Percentiles rank a stretch among this genome's conserved stretches.
Evolutionary conservation across 2,329 filamentous ascomycete genomes (phyloP).

Genomic region (Bipolaris zeicola): DNA sequence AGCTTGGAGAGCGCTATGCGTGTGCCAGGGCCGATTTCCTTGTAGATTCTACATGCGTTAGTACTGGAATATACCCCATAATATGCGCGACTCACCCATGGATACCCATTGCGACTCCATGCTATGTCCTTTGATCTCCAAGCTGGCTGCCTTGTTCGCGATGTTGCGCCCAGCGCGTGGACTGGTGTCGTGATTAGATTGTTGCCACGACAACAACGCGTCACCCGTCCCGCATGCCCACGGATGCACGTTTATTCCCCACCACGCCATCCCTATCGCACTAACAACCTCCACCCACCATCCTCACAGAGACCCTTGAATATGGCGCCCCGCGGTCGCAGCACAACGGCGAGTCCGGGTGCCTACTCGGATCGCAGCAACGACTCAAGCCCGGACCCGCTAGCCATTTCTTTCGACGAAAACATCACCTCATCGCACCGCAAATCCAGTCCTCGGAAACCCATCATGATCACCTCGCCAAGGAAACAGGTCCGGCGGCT

Average conservation of each 20-base stretch:
- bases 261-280: constrained; percentile 17
- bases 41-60: constrained; percentile 72
- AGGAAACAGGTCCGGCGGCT: constrained; percentile 34
- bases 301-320: constrained; percentile 7
- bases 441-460: constrained; percentile 28
- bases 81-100: constrained; percentile 40
- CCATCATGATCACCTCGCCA: constrained; percentile 38
- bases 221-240: constrained; percentile 22
- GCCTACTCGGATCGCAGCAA: constrained; percentile 25
- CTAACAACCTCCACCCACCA: constrained; percentile 18
- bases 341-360: constrained; percentile 23
- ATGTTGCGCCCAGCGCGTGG: constrained; percentile 14
- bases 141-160: constrained; percentile 19
- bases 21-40: constrained; percentile 81
- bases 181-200: constrained; percentile 31
- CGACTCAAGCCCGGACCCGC: constrained; percentile 48
- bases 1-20: constrained; percentile 83
- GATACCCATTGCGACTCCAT: constrained; percentile 47
- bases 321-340: constrained; percentile 36
- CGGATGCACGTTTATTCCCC: constrained; percentile 17
- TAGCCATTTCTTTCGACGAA: constrained; percentile 38
- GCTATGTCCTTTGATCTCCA: constrained; percentile 14
- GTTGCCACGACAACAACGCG: constrained; percentile 39
- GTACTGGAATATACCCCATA: not conserved
- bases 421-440: constrained; percentile 27